A percentile compares a stretch with the other conserved stretches of the same genome.
These are phyloP conservation scores for Ustilago tritici DNA, from an alignment of 1,284 basidiomycete species.

Conservation along the genomic window DNA sequence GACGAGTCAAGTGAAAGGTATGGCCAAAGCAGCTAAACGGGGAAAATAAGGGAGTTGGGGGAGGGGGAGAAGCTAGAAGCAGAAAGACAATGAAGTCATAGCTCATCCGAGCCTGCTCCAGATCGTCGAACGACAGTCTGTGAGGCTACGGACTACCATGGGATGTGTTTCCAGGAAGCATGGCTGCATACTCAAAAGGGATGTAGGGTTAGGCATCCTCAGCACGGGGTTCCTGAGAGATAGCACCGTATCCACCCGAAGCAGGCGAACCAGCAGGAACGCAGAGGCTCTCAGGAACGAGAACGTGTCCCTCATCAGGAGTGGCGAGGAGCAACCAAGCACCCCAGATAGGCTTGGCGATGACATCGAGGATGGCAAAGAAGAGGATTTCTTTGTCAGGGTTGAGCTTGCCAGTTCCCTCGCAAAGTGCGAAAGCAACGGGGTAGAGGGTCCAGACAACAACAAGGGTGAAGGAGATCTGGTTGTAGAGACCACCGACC, in stretches of 20 bases:
- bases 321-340: slow-evolving; percentile 55
- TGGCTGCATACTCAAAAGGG: neutral
- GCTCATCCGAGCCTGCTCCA: neutral
- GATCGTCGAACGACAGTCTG: neutral
- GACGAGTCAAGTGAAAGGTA: neutral
- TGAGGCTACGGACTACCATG: neutral
- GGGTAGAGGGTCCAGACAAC: slow-evolving; percentile 59
- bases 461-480: slow-evolving; percentile 57
- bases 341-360: slow-evolving; percentile 63
- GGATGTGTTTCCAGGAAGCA: neutral
- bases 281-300: slow-evolving; percentile 54
- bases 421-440: slow-evolving; percentile 56
- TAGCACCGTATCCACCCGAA: slow-evolving; percentile 56
- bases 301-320: slow-evolving; percentile 60
- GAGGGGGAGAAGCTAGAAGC: slow-evolving; percentile 3
- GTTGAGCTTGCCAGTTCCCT: slow-evolving; percentile 56
- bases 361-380: slow-evolving; percentile 60
- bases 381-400: slow-evolving; percentile 58
- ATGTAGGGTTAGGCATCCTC: slow-evolving; percentile 50
- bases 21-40: neutral
- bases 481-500: slow-evolving; percentile 61
- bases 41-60: neutral
- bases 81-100: neutral
- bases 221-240: slow-evolving; percentile 54
- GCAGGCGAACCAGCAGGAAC: slow-evolving; percentile 48